Evolutionary conservation across 805 yeast genomes (phyloP).

Genomic region (Ogataea corticis): DNA sequence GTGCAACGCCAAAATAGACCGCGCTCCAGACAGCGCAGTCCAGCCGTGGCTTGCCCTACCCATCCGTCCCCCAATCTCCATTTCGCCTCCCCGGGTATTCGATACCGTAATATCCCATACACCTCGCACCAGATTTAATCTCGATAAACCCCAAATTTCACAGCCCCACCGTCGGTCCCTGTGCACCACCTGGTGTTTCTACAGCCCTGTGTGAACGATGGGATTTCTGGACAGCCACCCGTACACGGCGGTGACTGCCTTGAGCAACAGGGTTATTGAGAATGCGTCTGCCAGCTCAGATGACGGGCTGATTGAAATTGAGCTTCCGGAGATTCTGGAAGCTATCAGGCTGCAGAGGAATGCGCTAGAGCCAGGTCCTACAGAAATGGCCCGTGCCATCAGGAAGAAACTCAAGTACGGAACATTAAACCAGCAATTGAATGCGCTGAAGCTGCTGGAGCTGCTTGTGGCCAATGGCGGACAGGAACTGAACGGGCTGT

Average conservation of each 20-base stretch:
- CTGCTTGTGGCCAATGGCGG: slow-evolving; percentile 58
- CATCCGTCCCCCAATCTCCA: too few species aligned
- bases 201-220: slow-evolving; percentile 39
- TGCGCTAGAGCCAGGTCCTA: slow-evolving; percentile 40
- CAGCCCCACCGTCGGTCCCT: background rate
- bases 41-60: too few species aligned
- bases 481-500: slow-evolving; percentile 45
- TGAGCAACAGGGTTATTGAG: slow-evolving; percentile 51
- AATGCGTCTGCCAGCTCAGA: slow-evolving; percentile 44
- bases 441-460: slow-evolving; percentile 62
- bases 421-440: slow-evolving; percentile 56
- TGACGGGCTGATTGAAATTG: slow-evolving; percentile 40
- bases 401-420: slow-evolving; percentile 91
- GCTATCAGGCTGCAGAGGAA: slow-evolving; percentile 42
- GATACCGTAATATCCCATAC: too few species aligned
- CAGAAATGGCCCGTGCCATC: slow-evolving; percentile 88
- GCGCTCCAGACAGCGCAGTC: too few species aligned
- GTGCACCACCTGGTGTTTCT: background rate
- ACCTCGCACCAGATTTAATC: slow-evolving; percentile 2
- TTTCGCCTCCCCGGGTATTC: too few species aligned
- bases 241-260: slow-evolving; percentile 69
- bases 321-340: slow-evolving; percentile 59
- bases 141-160: background rate
- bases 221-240: slow-evolving; percentile 60
- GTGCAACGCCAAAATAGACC: too few species aligned